These are phyloP conservation scores for Pythium scleroteichum DNA, from an alignment of 352 stramenopile genomes.

Conservation along the genomic window DNA sequence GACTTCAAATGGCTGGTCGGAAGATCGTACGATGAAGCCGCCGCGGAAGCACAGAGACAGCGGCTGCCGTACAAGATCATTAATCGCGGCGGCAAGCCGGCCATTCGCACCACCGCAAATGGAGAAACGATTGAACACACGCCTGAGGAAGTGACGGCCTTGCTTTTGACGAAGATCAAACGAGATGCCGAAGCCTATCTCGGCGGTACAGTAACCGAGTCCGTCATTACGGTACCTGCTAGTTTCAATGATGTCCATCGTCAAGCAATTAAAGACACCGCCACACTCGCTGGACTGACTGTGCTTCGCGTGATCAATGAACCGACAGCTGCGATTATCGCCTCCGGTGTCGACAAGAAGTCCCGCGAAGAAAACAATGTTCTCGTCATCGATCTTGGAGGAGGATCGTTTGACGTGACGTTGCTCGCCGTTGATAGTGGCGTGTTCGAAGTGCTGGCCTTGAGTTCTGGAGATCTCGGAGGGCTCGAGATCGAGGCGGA, in stretches of 20 bases:
- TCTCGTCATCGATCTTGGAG: constrained; percentile 91
- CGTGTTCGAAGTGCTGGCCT: constrained; percentile 81
- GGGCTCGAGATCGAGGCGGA: too few relatives aligned
- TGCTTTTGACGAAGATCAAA: background rate
- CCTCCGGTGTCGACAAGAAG: constrained; percentile 92
- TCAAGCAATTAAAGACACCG: constrained; percentile 3
- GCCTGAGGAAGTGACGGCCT: background rate
- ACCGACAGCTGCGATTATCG: constrained; percentile 89
- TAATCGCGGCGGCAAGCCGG: too few relatives aligned
- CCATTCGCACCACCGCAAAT: too few relatives aligned
- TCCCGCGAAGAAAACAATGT: constrained; percentile 74
- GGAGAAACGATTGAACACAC: too few relatives aligned
- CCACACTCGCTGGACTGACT: constrained; percentile 23
- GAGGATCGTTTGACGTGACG: constrained; percentile 88
- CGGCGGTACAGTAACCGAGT: background rate
- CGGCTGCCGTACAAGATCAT: too few relatives aligned
- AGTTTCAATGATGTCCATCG: background rate
- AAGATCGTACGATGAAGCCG: too few relatives aligned
- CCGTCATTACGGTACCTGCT: background rate
- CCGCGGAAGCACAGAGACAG: too few relatives aligned
- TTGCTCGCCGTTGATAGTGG: constrained; percentile 88
- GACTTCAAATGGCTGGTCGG: too few relatives aligned
- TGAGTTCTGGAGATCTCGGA: too few relatives aligned
- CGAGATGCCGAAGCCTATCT: background rate
- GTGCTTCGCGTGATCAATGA: constrained; percentile 84